Evolutionary conservation across 495 filamentous ascomycete species (phyloP).

Genomic region (Ramalina intermedia): DNA sequence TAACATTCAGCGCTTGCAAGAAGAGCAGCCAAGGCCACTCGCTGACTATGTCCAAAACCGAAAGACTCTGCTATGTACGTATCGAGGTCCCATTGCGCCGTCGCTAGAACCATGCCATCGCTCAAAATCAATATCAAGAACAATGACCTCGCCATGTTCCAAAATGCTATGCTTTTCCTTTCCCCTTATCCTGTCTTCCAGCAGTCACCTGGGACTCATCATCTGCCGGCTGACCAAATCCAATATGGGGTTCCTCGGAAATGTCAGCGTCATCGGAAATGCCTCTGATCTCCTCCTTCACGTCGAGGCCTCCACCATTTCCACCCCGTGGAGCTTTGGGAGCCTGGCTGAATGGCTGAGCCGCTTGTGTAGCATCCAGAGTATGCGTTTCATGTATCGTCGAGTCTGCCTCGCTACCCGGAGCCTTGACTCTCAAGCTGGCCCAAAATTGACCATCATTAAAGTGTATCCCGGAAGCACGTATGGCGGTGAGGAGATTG

Average conservation of each 20-base stretch:
- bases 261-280: slow-evolving; percentile 33
- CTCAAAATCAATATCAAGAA: no score
- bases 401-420: slow-evolving; percentile 9
- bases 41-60: no score
- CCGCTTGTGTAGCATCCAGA: slow-evolving; percentile 7
- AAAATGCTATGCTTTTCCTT: slow-evolving; percentile 10
- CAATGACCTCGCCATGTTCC: background rate
- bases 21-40: no score
- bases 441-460: slow-evolving; percentile 20
- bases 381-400: slow-evolving; percentile 2
- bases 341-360: background rate
- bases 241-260: slow-evolving; percentile 10
- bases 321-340: slow-evolving; percentile 6
- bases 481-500: slow-evolving; percentile 26
- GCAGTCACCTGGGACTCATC: background rate
- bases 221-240: background rate
- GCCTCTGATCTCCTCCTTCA: slow-evolving; percentile 28
- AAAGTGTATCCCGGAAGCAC: slow-evolving; percentile 19
- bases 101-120: background rate
- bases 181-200: slow-evolving; percentile 11
- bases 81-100: no score
- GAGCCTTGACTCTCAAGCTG: slow-evolving; percentile 6
- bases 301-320: slow-evolving; percentile 1
- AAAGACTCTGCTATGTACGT: no score
- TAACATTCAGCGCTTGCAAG: no score